Percentiles rank a stretch among this genome's conserved stretches.
Evolutionary conservation across 2,329 filamentous ascomycete species (phyloP).

Genomic region (Alternaria conjuncta): DNA sequence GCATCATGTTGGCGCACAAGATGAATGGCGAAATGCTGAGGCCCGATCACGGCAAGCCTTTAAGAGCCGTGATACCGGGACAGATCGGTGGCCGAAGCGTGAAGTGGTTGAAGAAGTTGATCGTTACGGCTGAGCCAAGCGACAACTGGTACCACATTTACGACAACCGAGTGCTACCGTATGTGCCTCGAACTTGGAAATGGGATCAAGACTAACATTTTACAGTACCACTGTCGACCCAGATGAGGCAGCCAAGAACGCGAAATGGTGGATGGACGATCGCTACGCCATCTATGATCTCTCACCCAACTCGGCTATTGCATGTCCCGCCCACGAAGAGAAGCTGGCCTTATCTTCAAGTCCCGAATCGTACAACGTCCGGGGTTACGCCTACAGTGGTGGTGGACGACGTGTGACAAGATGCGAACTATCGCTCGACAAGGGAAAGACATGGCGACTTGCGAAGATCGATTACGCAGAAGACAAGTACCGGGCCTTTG

Average conservation of each 20-base stretch:
- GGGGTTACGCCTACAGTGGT: conserved; percentile 87
- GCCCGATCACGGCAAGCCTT: conserved; percentile 85
- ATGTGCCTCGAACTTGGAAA: conserved; percentile 27
- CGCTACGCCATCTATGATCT: conserved; percentile 93
- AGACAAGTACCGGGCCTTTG: conserved; percentile 75
- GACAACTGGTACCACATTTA: conserved; percentile 97
- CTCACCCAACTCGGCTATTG: conserved; percentile 83
- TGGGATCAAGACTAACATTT: conserved; percentile 1
- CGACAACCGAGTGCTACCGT: conserved; percentile 86
- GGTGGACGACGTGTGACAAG: conserved; percentile 84
- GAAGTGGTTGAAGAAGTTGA: conserved; percentile 87
- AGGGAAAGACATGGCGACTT: conserved; percentile 79
- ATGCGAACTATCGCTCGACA: conserved; percentile 83
- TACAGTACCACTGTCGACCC: conserved; percentile 76
- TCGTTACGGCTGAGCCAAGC: conserved; percentile 78
- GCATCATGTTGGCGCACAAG: conserved; percentile 84
- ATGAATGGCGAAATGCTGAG: conserved; percentile 86
- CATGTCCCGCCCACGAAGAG: conserved; percentile 81
- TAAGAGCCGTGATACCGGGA: conserved; percentile 83
- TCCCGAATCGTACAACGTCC: conserved; percentile 66
- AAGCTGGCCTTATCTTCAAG: conserved; percentile 59
- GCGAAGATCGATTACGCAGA: conserved; percentile 83
- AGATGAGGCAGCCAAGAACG: conserved; percentile 75
- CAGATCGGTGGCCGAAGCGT: conserved; percentile 92
- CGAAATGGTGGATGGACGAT: conserved; percentile 85